Conservation (phyloP, 2,329 filamentous ascomycete genomes). For the Sporothrix euskadiensis region DNA sequence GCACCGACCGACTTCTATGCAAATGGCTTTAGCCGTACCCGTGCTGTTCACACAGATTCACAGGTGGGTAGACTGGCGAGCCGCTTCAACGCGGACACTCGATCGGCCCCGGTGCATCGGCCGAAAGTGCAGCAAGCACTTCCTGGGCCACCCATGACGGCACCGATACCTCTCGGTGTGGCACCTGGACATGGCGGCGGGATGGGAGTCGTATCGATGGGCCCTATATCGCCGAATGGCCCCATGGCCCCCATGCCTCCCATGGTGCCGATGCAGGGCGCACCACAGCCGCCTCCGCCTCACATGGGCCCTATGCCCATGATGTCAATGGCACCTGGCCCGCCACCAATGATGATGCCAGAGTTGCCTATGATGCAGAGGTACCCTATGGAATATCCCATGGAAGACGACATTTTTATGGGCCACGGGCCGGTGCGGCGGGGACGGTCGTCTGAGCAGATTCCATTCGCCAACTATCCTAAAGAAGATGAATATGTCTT, state of each 20-base stretch:
- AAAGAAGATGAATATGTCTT: conserved; percentile 18
- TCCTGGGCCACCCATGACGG: conserved; percentile 30
- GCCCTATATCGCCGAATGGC: conserved; percentile 10
- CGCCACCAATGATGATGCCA: conserved; percentile 34
- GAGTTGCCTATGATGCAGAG: conserved; percentile 37
- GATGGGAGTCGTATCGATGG: conserved; percentile 24
- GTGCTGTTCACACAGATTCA: conserved; percentile 46
- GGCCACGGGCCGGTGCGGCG: conserved; percentile 27
- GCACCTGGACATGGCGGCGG: background rate
- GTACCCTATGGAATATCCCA: conserved; percentile 41
- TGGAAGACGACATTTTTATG: conserved; percentile 46
- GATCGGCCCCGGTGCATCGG: conserved; percentile 38
- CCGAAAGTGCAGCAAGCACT: conserved; percentile 31
- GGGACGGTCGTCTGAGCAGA: conserved; percentile 15
- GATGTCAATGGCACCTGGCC: conserved; percentile 40
- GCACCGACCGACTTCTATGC: conserved; percentile 46
- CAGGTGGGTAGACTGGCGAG: conserved; percentile 54
- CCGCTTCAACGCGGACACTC: conserved; percentile 50
- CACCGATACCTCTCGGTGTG: conserved; percentile 3
- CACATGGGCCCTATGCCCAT: conserved; percentile 29
- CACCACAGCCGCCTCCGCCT: conserved; percentile 29
- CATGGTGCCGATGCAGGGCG: conserved; percentile 34
- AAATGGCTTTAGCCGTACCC: conserved; percentile 46
- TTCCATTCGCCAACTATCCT: conserved; percentile 22
- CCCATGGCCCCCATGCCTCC: conserved; percentile 31